Conservation (phyloP, 2,329 filamentous ascomycete genomes). For the Penicillium sp. region DNA sequence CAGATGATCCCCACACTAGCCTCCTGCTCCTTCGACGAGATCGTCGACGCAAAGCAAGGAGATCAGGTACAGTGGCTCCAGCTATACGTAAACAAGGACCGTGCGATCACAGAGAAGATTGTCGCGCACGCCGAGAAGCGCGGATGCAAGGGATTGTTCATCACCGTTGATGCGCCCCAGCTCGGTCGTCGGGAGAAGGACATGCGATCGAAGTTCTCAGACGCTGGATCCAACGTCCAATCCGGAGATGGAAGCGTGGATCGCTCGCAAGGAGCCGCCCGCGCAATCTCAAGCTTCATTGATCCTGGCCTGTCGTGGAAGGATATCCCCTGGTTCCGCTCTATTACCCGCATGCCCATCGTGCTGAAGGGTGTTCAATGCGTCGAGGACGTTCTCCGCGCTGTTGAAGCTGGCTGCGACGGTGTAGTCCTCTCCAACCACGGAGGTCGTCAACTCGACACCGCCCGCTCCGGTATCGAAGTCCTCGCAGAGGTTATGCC, state of each 20-base stretch:
- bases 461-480: constrained; percentile 83
- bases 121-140: constrained; percentile 87
- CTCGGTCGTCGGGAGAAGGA: constrained; percentile 95
- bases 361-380: constrained; percentile 95
- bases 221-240: constrained; percentile 81
- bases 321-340: constrained; percentile 89
- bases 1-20: constrained; percentile 99
- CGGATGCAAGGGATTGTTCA: constrained; percentile 94
- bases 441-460: constrained; percentile 90
- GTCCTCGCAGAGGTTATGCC: constrained; percentile 93
- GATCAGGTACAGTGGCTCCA: constrained; percentile 95
- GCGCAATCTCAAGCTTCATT: constrained; percentile 95
- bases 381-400: constrained; percentile 88
- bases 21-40: constrained; percentile 96
- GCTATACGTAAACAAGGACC: constrained; percentile 95
- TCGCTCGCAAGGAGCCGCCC: constrained; percentile 84
- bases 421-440: constrained; percentile 96
- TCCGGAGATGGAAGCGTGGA: constrained; percentile 68
- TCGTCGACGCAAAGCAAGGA: constrained; percentile 76
- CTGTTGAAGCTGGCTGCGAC: constrained; percentile 77
- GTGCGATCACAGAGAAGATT: constrained; percentile 83
- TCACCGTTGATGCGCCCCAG: constrained; percentile 96
- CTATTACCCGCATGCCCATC: constrained; percentile 91
- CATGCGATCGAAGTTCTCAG: constrained; percentile 90
- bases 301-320: constrained; percentile 92